phyloP scores from a whole-genome alignment of 129 eudicot genomes.

The Saussurea involucrata region DNA sequence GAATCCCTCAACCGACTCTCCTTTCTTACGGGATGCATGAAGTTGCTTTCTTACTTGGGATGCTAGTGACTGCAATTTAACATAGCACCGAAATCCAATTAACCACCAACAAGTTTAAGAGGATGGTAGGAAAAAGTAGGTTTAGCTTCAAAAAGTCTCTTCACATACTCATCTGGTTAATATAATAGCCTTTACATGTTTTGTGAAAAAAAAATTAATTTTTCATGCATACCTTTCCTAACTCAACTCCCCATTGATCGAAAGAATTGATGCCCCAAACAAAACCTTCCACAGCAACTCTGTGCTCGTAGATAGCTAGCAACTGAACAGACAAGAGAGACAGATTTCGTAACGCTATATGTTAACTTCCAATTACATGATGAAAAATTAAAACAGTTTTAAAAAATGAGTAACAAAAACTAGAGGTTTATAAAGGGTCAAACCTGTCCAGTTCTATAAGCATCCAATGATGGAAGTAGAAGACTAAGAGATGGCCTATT shows the following conservation, averaged over 20 bases:
- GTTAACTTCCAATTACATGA: background rate
- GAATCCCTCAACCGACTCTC: slow-evolving; percentile 84
- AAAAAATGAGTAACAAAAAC: background rate
- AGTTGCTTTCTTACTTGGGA: slow-evolving; percentile 93
- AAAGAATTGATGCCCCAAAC: slow-evolving; percentile 97
- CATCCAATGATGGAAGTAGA: slow-evolving; percentile 87
- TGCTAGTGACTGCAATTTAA: slow-evolving; percentile 72
- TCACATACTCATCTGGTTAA: background rate
- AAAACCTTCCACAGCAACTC: slow-evolving; percentile 95
- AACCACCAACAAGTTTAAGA: background rate
- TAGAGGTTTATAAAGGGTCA: slow-evolving; percentile 9
- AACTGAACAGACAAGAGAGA: slow-evolving; percentile 40
- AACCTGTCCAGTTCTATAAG: slow-evolving; percentile 97
- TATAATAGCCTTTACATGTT: background rate
- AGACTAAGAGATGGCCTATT: slow-evolving; percentile 96
- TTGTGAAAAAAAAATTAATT: background rate
- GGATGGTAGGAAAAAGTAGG: background rate
- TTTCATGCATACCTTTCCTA: slow-evolving; percentile 73
- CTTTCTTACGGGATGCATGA: slow-evolving; percentile 91
- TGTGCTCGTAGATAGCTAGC: slow-evolving; percentile 88
- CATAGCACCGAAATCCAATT: background rate
- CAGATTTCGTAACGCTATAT: background rate
- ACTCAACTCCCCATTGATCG: slow-evolving; percentile 99
- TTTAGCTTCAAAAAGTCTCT: background rate
- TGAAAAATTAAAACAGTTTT: background rate